phyloP scores from a whole-genome alignment of 1,284 basidiomycete species.

The Trichosporon ovoides region DNA sequence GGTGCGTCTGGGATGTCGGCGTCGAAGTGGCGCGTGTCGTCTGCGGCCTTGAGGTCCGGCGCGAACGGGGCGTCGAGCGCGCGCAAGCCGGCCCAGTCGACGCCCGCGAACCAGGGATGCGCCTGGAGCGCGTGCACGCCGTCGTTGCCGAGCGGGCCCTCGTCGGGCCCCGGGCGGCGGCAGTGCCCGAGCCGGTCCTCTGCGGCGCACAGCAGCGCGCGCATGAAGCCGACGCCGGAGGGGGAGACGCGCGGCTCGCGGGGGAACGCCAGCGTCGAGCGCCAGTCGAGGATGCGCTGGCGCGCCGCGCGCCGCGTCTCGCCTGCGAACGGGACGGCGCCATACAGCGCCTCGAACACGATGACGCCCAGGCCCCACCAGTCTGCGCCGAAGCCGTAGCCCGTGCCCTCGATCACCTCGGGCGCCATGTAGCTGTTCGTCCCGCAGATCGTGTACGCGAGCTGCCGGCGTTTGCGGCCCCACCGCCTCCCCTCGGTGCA shows the following conservation, averaged over 20 bases:
- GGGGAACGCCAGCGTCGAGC: conserved; percentile 78
- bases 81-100: conserved; percentile 82
- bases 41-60: conserved; percentile 69
- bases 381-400: conserved; percentile 90
- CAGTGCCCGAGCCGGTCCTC: conserved; percentile 84
- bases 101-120: conserved; percentile 78
- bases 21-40: conserved; percentile 86
- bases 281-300: conserved; percentile 91
- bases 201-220: conserved; percentile 82
- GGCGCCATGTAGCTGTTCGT: conserved; percentile 92
- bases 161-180: conserved; percentile 8
- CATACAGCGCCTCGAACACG: conserved; percentile 70
- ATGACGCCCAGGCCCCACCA: conserved; percentile 98
- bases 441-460: conserved; percentile 80
- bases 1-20: conserved; percentile 88
- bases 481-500: conserved; percentile 29
- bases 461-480: conserved; percentile 66
- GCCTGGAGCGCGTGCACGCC: conserved; percentile 72
- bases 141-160: conserved; percentile 51
- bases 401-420: conserved; percentile 78
- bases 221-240: conserved; percentile 81
- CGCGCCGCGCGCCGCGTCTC: conserved; percentile 83
- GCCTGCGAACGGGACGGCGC: conserved; percentile 81
- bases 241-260: conserved; percentile 73
- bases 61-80: conserved; percentile 75